Conservation (phyloP, 2,329 filamentous ascomycete genomes). For the Stachybotrys echinatus region DNA sequence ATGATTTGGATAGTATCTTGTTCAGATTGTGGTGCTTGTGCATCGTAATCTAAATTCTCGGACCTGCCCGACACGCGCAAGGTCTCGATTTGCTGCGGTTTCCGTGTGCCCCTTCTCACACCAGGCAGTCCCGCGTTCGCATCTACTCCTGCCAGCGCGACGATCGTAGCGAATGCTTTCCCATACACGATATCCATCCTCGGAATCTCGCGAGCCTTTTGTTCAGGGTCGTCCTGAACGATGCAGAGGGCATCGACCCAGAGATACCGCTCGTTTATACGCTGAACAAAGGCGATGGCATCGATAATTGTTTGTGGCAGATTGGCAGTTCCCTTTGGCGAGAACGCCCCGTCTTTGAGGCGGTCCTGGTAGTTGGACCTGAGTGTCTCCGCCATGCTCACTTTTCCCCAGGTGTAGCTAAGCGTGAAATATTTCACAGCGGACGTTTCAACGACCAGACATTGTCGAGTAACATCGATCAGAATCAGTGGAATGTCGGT, state of each 20-base stretch:
- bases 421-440: slow-evolving; percentile 1
- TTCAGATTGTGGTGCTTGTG: too few relatives aligned
- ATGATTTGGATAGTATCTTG: too few relatives aligned
- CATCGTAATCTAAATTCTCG: too few relatives aligned
- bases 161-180: slow-evolving; percentile 1
- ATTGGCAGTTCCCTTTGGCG: slow-evolving; percentile 1
- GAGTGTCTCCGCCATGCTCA: neutral
- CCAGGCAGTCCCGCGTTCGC: slow-evolving; percentile 1
- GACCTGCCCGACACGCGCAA: too few relatives aligned
- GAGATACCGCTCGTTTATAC: slow-evolving; percentile 4
- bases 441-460: neutral
- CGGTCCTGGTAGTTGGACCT: neutral
- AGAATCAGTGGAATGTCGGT: too few relatives aligned
- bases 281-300: neutral
- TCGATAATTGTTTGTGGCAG: slow-evolving; percentile 4
- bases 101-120: neutral
- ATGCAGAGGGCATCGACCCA: slow-evolving; percentile 10
- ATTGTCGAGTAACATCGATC: too few relatives aligned
- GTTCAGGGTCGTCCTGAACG: slow-evolving; percentile 4
- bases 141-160: neutral
- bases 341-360: neutral
- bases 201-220: slow-evolving; percentile 7
- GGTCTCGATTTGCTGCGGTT: too few relatives aligned
- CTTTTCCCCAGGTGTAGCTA: slow-evolving; percentile 6
- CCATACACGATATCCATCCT: slow-evolving; percentile 8